These are phyloP conservation scores for Trypethelium eluteriae DNA, from an alignment of 495 filamentous ascomycete genomes.

Conservation along the genomic window DNA sequence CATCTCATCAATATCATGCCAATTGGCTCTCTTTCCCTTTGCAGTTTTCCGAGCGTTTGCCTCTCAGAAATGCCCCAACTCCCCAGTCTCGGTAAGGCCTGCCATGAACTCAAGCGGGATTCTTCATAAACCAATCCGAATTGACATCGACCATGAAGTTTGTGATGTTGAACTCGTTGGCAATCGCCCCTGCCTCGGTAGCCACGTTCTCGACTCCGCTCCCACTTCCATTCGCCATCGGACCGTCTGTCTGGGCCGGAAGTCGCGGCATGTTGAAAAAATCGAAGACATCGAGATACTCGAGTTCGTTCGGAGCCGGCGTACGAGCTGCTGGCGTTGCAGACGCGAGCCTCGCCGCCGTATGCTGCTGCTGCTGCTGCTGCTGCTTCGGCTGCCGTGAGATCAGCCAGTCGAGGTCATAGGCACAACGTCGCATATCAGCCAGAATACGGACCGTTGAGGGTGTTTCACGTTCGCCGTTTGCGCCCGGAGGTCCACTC, in stretches of 20 bases:
- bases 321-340: constrained; percentile 45
- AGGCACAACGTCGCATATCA: constrained; percentile 80
- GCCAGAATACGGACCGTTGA: constrained; percentile 77
- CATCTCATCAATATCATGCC: too few relatives aligned
- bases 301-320: constrained; percentile 70
- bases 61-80: background rate
- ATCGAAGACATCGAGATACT: constrained; percentile 88
- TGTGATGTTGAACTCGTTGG: constrained; percentile 54
- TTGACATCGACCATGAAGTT: constrained; percentile 60
- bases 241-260: constrained; percentile 38
- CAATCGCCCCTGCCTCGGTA: constrained; percentile 21
- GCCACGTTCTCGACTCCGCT: constrained; percentile 19
- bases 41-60: too few relatives aligned
- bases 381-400: constrained; percentile 63
- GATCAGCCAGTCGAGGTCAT: constrained; percentile 80
- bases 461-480: constrained; percentile 64
- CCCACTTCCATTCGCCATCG: constrained; percentile 17
- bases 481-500: constrained; percentile 43
- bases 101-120: constrained; percentile 1
- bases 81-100: background rate
- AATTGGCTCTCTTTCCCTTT: too few relatives aligned
- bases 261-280: constrained; percentile 85
- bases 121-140: constrained; percentile 50
- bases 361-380: constrained; percentile 51
- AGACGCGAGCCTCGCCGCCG: constrained; percentile 32